phyloP scores from a whole-genome alignment of 2,329 filamentous ascomycete species.

The Alternaria viburni region DNA sequence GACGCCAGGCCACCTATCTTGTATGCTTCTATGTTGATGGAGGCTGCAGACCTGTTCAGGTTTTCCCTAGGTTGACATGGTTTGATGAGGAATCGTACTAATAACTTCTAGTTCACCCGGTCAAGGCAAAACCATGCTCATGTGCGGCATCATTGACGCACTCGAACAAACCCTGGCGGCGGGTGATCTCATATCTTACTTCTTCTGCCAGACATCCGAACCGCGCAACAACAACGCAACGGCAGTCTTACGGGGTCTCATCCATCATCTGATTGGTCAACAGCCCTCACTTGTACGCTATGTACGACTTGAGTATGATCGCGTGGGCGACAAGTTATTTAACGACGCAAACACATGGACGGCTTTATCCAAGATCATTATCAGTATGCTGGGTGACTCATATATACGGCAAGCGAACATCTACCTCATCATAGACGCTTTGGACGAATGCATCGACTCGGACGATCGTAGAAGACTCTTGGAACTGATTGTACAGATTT shows the following conservation, averaged over 20 bases:
- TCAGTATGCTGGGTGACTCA: not conserved
- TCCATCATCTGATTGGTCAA: not conserved
- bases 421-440: not conserved
- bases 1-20: too few species aligned
- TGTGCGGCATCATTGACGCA: not conserved
- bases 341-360: not conserved
- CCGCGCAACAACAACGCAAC: not conserved
- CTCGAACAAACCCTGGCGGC: too few species aligned
- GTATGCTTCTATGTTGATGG: too few species aligned
- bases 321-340: not conserved
- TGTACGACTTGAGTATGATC: not conserved
- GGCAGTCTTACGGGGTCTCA: not conserved
- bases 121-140: not conserved
- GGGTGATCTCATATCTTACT: not conserved
- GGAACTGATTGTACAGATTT: not conserved
- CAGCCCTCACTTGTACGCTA: not conserved
- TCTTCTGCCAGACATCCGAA: not conserved
- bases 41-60: too few species aligned
- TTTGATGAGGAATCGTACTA: too few species aligned
- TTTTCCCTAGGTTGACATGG: too few species aligned
- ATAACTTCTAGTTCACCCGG: not conserved
- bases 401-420: rapidly evolving
- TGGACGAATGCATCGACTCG: not conserved
- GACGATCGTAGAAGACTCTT: not conserved
- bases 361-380: not conserved